These are phyloP conservation scores for Fusarium pseudocircinatum DNA, from an alignment of 2,329 filamentous ascomycete genomes.

Conservation along the genomic window DNA sequence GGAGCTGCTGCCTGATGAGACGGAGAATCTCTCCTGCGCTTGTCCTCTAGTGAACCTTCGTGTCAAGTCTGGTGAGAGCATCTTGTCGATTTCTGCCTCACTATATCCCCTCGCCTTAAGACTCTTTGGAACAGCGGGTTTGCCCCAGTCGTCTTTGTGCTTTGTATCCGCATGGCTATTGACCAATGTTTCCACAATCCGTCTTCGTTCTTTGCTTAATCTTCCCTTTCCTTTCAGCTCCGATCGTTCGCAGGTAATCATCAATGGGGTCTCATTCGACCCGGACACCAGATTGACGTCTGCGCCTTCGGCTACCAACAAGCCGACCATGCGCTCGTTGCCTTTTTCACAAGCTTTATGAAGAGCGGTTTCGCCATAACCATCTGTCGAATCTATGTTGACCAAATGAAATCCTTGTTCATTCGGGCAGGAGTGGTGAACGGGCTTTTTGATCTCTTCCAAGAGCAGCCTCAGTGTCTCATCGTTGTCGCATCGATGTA, in stretches of 20 bases:
- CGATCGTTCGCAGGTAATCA: background rate
- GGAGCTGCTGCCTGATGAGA: background rate
- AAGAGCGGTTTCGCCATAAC: slow-evolving; percentile 9
- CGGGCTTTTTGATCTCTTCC: slow-evolving; percentile 15
- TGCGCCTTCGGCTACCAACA: slow-evolving; percentile 10
- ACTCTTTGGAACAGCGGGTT: background rate
- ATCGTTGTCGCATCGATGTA: slow-evolving; percentile 3
- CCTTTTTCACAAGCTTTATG: slow-evolving; percentile 19
- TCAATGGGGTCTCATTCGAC: background rate
- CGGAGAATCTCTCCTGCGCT: background rate
- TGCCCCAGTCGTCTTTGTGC: background rate
- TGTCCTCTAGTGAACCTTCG: background rate
- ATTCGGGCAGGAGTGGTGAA: background rate
- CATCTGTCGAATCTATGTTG: slow-evolving; percentile 2
- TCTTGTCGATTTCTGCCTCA: slow-evolving; percentile 1
- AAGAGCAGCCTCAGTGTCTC: background rate
- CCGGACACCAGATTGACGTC: slow-evolving; percentile 5
- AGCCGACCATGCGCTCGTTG: background rate
- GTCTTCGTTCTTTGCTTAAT: background rate
- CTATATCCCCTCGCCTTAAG: slow-evolving; percentile 8
- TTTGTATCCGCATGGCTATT: background rate
- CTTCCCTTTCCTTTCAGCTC: background rate
- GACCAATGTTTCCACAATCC: slow-evolving; percentile 2
- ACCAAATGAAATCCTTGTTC: background rate
- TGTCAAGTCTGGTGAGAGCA: slow-evolving; percentile 2